phyloP scores from a whole-genome alignment of 164 flowering plant genomes.

The Chloranthus sessilifolius region DNA sequence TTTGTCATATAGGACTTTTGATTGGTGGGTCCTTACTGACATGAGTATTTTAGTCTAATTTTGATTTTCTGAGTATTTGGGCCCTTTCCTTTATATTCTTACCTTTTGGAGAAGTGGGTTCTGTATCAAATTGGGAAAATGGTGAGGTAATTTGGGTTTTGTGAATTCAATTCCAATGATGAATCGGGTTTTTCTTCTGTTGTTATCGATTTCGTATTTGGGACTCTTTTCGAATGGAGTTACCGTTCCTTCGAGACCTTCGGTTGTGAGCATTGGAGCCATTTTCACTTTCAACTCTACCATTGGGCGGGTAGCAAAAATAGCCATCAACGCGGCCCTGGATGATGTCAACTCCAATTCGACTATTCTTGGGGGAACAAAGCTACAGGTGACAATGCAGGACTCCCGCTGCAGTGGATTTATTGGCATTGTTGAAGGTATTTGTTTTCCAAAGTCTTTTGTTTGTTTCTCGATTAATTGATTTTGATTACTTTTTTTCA shows the following conservation, averaged over 20 bases:
- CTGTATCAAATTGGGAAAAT: neutral
- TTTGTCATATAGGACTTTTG: no score
- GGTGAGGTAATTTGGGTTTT: neutral
- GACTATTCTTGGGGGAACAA: conserved; percentile 56
- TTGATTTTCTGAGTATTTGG: no score
- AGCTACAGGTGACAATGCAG: conserved; percentile 38
- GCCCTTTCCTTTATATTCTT: neutral
- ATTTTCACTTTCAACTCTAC: conserved; percentile 68
- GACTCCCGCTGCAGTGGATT: conserved; percentile 76
- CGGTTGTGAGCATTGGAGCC: conserved; percentile 72
- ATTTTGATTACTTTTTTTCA: neutral
- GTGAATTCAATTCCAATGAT: conserved; percentile 16
- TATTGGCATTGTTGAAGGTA: conserved; percentile 77
- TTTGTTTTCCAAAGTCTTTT: neutral
- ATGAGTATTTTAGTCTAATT: no score
- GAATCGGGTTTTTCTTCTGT: conserved; percentile 29
- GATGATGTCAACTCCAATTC: conserved; percentile 76
- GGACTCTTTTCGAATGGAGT: conserved; percentile 29
- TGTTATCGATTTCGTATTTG: conserved; percentile 20
- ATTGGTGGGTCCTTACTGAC: no score
- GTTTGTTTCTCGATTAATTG: neutral
- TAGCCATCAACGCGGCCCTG: conserved; percentile 78
- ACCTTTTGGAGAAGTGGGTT: neutral
- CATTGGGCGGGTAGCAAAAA: conserved; percentile 79
- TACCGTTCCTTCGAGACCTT: conserved; percentile 51